A percentile compares a stretch with the other conserved stretches of the same genome.
These are phyloP conservation scores for Nigrograna mackinnonii DNA, from an alignment of 2,329 filamentous ascomycete genomes.

Conservation along the genomic window DNA sequence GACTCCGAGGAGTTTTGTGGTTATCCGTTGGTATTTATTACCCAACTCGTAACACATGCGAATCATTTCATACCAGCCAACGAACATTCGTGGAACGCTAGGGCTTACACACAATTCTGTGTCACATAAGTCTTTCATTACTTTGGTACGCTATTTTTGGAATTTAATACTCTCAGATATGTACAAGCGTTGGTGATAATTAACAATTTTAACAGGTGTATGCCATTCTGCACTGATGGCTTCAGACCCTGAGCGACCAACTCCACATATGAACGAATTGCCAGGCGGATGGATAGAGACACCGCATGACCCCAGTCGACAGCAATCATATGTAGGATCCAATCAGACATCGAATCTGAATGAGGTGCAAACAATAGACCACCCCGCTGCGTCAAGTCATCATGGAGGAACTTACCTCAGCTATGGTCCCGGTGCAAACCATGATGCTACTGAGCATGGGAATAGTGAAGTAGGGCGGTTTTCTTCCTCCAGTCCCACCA, in stretches of 20 bases:
- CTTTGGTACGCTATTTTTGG: neutral
- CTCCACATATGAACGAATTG: slow-evolving; percentile 33
- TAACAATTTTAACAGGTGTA: neutral
- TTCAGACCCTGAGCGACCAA: slow-evolving; percentile 27
- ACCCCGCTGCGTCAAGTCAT: slow-evolving; percentile 10
- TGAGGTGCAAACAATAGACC: neutral
- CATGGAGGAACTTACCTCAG: slow-evolving; percentile 17
- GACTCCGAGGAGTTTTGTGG: neutral
- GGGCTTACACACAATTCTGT: neutral
- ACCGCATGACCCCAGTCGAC: slow-evolving; percentile 25
- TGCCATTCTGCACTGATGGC: slow-evolving; percentile 19
- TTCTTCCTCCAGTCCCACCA: slow-evolving; percentile 13
- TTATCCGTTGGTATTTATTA: neutral
- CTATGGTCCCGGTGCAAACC: slow-evolving; percentile 17
- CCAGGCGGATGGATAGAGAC: slow-evolving; percentile 42
- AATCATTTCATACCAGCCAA: too few relatives aligned
- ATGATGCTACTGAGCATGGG: neutral
- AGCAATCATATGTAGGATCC: slow-evolving; percentile 24
- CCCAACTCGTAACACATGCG: neutral
- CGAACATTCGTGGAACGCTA: too few relatives aligned
- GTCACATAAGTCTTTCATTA: neutral
- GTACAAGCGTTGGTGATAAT: neutral
- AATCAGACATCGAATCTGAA: slow-evolving; percentile 8
- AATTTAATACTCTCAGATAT: neutral
- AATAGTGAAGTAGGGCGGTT: slow-evolving; percentile 7